Conservation (phyloP, 1,284 basidiomycete genomes). For the Leccinum solheimii region DNA sequence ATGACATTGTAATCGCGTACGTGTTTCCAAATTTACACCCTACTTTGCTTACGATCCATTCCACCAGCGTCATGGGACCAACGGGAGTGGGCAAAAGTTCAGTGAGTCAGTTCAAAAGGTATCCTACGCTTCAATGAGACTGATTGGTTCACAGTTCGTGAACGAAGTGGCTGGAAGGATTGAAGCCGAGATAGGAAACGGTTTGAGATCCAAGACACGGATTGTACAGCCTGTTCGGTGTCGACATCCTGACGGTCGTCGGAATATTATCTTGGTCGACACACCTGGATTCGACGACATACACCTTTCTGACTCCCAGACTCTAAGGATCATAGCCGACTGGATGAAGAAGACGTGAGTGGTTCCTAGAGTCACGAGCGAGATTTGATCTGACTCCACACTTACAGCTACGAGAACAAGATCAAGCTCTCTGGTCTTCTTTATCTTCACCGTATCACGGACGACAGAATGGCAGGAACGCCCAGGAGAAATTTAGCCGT, state of each 20-base stretch:
- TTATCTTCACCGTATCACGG: constrained; percentile 39
- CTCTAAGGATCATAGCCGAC: constrained; percentile 19
- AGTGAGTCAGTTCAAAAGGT: constrained; percentile 19
- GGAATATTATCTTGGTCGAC: constrained; percentile 8
- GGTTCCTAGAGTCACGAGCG: background rate
- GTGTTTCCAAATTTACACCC: constrained; percentile 1
- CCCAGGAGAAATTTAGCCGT: constrained; percentile 22
- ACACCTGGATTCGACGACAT: constrained; percentile 16
- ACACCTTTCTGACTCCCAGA: constrained; percentile 19
- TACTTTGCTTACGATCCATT: background rate
- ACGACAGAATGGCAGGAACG: constrained; percentile 44
- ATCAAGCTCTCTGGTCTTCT: constrained; percentile 27
- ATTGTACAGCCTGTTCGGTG: background rate
- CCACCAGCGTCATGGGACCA: constrained; percentile 40
- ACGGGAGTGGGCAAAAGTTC: constrained; percentile 43
- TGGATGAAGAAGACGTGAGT: constrained; percentile 7
- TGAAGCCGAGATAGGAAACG: background rate
- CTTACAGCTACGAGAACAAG: constrained; percentile 15
- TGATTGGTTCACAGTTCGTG: background rate
- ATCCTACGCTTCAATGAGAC: background rate
- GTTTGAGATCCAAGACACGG: background rate
- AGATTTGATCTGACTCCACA: background rate
- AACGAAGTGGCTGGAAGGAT: background rate
- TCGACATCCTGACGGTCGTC: background rate
- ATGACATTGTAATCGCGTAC: constrained; percentile 22